phyloP scores from a whole-genome alignment of 805 yeast species.

The Huiozyma sinensis region DNA sequence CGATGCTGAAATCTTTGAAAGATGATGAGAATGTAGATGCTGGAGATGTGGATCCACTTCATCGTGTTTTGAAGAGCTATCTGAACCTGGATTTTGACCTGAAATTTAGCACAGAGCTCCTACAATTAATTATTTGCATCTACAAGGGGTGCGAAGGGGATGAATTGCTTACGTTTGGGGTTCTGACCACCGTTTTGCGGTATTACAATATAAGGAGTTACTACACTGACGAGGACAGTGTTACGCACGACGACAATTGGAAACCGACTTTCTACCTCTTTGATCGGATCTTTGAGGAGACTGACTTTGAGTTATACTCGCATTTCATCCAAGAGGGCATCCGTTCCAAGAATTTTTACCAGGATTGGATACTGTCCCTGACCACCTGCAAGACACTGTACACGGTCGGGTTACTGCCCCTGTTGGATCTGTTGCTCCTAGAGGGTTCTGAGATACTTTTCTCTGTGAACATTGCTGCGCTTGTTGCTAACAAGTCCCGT shows the following conservation, averaged over 20 bases:
- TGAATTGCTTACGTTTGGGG: constrained; percentile 73
- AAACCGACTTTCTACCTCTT: constrained; percentile 51
- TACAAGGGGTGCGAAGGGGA: constrained; percentile 44
- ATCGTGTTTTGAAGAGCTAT: constrained; percentile 68
- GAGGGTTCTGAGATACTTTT: constrained; percentile 82
- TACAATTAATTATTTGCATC: constrained; percentile 73
- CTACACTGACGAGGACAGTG: constrained; percentile 73
- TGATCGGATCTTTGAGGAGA: constrained; percentile 73
- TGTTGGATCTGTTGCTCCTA: constrained; percentile 73
- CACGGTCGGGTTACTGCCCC: constrained; percentile 79
- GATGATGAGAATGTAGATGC: not conserved
- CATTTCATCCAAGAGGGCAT: constrained; percentile 81
- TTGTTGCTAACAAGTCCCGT: constrained; percentile 51
- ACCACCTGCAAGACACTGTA: constrained; percentile 46
- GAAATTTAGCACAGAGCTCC: constrained; percentile 95
- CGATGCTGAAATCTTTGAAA: not conserved
- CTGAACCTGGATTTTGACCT: constrained; percentile 77
- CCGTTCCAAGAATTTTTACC: constrained; percentile 84
- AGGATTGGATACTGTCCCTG: constrained; percentile 65
- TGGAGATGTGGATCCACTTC: constrained; percentile 28
- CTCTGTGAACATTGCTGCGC: constrained; percentile 67
- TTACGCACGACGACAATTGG: constrained; percentile 35
- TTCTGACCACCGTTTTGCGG: constrained; percentile 71
- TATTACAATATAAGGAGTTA: constrained; percentile 63
- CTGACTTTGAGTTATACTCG: constrained; percentile 54